Evolutionary conservation across 768 basidiomycete genomes (phyloP), one percentile per base, ranked within the genome.

Genomic region (Boletus huronensis): DNA sequence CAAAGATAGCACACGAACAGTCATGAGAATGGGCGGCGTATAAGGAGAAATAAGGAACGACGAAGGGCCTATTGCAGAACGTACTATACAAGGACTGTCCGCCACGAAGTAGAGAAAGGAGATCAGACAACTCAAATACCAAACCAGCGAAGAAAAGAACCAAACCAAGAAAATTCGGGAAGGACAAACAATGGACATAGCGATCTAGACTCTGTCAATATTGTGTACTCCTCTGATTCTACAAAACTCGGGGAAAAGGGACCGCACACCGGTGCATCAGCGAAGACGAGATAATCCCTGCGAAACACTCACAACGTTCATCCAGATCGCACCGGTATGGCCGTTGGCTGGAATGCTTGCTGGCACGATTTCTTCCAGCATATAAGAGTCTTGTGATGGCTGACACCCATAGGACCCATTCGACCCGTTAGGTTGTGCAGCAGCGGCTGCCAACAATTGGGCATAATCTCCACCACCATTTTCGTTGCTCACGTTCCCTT

Each of bases 281-380:
- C 67, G 57, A 57, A 53, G 57, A 71, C 69, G 58, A 68, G 51
- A 60, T 45, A 64, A 58, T 63, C 58, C 39, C 59, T 59, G 59
- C 54, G 61, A 58, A 62, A 34, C 36, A 74, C 77, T 74, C 48
- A 81, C 80, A 52, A 74, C 72, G 41, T 72, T 73, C 70, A 76
- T 71, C 81, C 76, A 77, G 57, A 74, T 66, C 52, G 66, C 67
- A 58, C 68, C 68, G 29, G 70, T 38, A 50, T 71, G 64, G n/a
- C 63, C 61, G 44, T 62, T 69, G 53, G 59, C 50, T n/a, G 70
- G 71, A 29, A 60, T 42, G 43, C 63, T 69, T 25, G 68, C 66
- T 41, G 68, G 68, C 48, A 82, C 81, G 56, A 82, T 80, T 72
- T 88, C 87, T 64, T 88, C 88, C 35, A 83, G 76, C 75, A 88